Evolutionary conservation across 192 early-diverging fungal genomes (phyloP).

Genomic region (Coemansia sp.): DNA sequence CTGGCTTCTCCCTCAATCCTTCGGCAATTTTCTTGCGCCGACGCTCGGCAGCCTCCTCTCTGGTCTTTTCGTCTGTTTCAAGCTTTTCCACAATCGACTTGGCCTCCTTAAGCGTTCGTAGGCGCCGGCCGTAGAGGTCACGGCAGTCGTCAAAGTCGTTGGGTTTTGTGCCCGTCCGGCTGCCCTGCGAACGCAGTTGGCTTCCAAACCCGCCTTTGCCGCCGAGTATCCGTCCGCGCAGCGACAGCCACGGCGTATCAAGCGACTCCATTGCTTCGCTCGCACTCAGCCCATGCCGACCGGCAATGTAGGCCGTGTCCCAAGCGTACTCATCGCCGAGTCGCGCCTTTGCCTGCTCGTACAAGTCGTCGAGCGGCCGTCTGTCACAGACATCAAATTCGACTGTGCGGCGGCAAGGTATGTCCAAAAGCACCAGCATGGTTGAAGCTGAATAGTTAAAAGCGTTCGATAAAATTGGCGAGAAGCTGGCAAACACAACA

Average conservation of each 20-base stretch:
- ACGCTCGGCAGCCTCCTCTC: constrained; percentile 53
- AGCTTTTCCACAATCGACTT: constrained; percentile 62
- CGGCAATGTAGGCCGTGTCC: constrained; percentile 15
- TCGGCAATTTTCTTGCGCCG: constrained; percentile 85
- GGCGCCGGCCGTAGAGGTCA: constrained; percentile 83
- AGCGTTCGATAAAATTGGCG: neutral
- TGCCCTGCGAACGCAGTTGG: constrained; percentile 90
- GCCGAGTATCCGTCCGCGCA: constrained; percentile 54
- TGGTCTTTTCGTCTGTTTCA: constrained; percentile 15
- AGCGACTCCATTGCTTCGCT: constrained; percentile 9
- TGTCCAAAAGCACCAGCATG: constrained; percentile 35
- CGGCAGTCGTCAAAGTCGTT: constrained; percentile 92
- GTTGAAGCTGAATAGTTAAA: neutral
- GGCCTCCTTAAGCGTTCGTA: constrained; percentile 87
- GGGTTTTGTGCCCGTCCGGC: constrained; percentile 82
- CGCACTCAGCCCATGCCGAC: constrained; percentile 21
- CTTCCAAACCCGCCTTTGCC: constrained; percentile 98
- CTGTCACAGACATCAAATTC: constrained; percentile 20
- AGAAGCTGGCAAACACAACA: neutral
- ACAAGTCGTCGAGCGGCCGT: constrained; percentile 25
- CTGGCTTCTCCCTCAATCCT: constrained; percentile 59
- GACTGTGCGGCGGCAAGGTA: constrained; percentile 10
- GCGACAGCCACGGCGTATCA: constrained; percentile 12
- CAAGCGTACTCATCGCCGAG: constrained; percentile 1
- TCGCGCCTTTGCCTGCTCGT: constrained; percentile 2